These are phyloP conservation scores for Colletotrichum sp. DNA, from an alignment of 2,329 filamentous ascomycete species.

Conservation along the genomic window DNA sequence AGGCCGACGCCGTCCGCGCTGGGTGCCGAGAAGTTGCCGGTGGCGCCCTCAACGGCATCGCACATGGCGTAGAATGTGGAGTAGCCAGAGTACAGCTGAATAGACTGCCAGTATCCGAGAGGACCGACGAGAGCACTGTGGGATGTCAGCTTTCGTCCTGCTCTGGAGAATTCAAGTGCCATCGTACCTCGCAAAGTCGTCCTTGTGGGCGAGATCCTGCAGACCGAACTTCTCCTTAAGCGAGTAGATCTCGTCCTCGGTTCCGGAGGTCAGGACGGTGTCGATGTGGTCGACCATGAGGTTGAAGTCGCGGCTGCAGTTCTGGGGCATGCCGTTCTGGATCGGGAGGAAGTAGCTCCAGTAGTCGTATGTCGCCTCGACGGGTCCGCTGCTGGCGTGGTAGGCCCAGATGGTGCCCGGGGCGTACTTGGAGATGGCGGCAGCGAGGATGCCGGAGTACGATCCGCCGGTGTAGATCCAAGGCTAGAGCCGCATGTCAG, in stretches of 20 bases:
- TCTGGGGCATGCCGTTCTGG: conserved; percentile 61
- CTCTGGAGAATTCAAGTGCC: not conserved
- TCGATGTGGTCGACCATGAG: conserved; percentile 61
- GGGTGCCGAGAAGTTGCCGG: conserved; percentile 28
- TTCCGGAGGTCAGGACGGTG: conserved; percentile 45
- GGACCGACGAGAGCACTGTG: conserved; percentile 27
- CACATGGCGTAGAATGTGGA: conserved; percentile 40
- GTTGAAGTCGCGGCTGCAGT: conserved; percentile 59
- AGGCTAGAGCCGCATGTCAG: conserved; percentile 35
- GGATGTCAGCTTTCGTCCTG: not conserved
- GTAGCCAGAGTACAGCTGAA: conserved; percentile 37
- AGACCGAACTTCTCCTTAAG: conserved; percentile 60
- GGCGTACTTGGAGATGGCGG: conserved; percentile 56
- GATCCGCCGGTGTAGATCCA: conserved; percentile 63
- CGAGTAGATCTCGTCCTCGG: conserved; percentile 39
- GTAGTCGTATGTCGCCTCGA: conserved; percentile 60
- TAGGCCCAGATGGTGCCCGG: conserved; percentile 67
- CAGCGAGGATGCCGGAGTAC: conserved; percentile 60
- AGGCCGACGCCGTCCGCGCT: conserved; percentile 53
- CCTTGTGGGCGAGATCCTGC: conserved; percentile 47
- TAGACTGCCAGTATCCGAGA: conserved; percentile 38
- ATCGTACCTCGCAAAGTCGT: conserved; percentile 51
- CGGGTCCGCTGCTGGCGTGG: conserved; percentile 59
- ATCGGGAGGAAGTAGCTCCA: conserved; percentile 64
- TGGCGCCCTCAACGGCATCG: conserved; percentile 30